Conservation (phyloP, 2,329 filamentous ascomycete genomes). For the Plectosphaerella plurivora region DNA sequence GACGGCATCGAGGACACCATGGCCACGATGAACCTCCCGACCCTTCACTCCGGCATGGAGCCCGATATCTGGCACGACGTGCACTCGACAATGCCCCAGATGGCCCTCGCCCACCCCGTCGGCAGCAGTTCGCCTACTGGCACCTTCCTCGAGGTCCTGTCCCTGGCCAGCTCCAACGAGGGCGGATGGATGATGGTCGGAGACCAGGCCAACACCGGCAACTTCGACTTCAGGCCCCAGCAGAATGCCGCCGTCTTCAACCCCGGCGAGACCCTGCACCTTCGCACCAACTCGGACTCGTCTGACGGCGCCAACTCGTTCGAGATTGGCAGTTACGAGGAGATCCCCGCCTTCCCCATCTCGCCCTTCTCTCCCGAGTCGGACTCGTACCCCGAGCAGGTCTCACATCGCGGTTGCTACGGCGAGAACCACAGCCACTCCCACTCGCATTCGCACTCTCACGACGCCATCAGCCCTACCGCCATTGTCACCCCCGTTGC, state of each 20-base stretch:
- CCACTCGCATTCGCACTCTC: conserved; percentile 26
- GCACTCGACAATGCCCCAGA: conserved; percentile 47
- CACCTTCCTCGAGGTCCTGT: conserved; percentile 77
- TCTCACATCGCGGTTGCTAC: conserved; percentile 58
- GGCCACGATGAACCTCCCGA: conserved; percentile 54
- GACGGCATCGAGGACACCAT: conserved; percentile 50
- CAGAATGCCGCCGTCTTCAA: conserved; percentile 77
- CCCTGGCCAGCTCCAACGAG: conserved; percentile 74
- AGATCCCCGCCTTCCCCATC: conserved; percentile 65
- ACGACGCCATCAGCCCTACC: conserved; percentile 60
- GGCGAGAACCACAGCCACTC: conserved; percentile 45
- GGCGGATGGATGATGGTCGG: conserved; percentile 78
- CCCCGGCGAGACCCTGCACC: conserved; percentile 82
- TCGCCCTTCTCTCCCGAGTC: conserved; percentile 81
- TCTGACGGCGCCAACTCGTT: conserved; percentile 66
- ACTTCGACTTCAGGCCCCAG: conserved; percentile 50
- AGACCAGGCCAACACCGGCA: conserved; percentile 53
- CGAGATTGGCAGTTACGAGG: conserved; percentile 76
- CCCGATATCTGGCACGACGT: conserved; percentile 80
- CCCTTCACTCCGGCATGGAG: conserved; percentile 38
- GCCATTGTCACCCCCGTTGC: conserved; percentile 64
- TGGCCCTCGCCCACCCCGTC: conserved; percentile 35
- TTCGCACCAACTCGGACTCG: conserved; percentile 82
- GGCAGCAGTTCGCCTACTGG: conserved; percentile 41
- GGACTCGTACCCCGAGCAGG: conserved; percentile 64